Evolutionary conservation across 805 yeast genomes (phyloP).

Genomic region (Yamadazyma insecticola): DNA sequence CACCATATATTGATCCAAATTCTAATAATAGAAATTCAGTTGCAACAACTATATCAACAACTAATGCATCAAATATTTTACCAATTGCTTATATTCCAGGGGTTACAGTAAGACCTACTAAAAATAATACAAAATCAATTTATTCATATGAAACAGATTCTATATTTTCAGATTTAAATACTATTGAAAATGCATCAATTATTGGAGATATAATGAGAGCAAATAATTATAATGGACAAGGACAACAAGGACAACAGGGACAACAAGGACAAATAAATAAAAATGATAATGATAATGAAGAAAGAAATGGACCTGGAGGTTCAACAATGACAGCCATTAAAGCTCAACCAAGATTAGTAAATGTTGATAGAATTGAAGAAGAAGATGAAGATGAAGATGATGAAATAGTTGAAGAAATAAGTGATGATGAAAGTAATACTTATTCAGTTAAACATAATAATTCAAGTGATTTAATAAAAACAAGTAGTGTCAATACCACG

Average conservation of each 20-base stretch:
- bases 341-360: slow-evolving; percentile 70
- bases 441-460: slow-evolving; percentile 5
- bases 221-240: slow-evolving; percentile 12
- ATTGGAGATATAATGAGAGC: slow-evolving; percentile 34
- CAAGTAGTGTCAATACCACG: slow-evolving; percentile 5
- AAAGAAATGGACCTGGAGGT: slow-evolving; percentile 14
- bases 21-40: slow-evolving; percentile 27
- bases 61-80: slow-evolving; percentile 81
- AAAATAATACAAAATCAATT: slow-evolving; percentile 40
- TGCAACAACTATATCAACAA: slow-evolving; percentile 61
- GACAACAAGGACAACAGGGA: slow-evolving; percentile 9
- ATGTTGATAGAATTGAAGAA: slow-evolving; percentile 44
- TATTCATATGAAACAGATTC: slow-evolving; percentile 40
- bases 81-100: slow-evolving; percentile 96
- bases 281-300: slow-evolving; percentile 9
- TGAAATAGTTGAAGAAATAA: slow-evolving; percentile 17
- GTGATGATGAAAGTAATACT: slow-evolving; percentile 14
- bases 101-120: slow-evolving; percentile 60
- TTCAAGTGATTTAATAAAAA: slow-evolving; percentile 1
- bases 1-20: slow-evolving; percentile 17
- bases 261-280: too few species aligned
- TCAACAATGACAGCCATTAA: slow-evolving; percentile 68
- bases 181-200: slow-evolving; percentile 44
- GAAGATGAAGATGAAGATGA: slow-evolving; percentile 33
- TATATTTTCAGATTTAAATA: slow-evolving; percentile 39